A percentile compares a stretch with the other conserved stretches of the same genome.
phyloP scores from a whole-genome alignment of 768 basidiomycete species.

The Phaeolepiota aurea region DNA sequence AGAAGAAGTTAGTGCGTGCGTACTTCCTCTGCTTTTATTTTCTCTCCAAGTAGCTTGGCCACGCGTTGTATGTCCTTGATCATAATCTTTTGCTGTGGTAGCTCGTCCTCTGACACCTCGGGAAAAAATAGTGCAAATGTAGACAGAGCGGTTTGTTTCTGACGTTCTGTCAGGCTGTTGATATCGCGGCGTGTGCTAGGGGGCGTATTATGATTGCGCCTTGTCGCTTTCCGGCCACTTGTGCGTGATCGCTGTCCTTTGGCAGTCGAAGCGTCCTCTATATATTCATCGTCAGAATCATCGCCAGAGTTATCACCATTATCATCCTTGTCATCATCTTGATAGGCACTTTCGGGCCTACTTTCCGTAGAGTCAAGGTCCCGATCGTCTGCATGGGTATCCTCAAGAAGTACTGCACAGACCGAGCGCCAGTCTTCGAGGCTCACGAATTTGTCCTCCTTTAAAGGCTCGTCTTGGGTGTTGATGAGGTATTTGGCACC shows the following conservation, averaged over 20 bases:
- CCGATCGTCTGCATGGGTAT: slow-evolving; percentile 17
- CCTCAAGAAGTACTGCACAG: slow-evolving; percentile 65
- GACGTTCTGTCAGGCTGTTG: slow-evolving; percentile 37
- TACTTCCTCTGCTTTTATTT: slow-evolving; percentile 69
- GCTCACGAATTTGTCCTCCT: slow-evolving; percentile 33
- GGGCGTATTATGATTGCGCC: slow-evolving; percentile 1
- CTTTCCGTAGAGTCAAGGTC: neutral
- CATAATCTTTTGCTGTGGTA: slow-evolving; percentile 47
- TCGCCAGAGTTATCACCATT: slow-evolving; percentile 10
- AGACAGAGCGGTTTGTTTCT: slow-evolving; percentile 43
- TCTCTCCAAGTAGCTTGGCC: slow-evolving; percentile 59
- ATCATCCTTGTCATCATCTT: neutral
- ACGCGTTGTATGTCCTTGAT: slow-evolving; percentile 59
- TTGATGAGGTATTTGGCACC: slow-evolving; percentile 11
- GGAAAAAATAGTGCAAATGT: slow-evolving; percentile 76
- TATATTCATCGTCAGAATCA: slow-evolving; percentile 24
- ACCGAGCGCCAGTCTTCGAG: slow-evolving; percentile 75
- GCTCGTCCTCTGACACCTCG: slow-evolving; percentile 30
- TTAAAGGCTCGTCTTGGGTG: slow-evolving; percentile 8
- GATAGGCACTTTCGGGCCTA: neutral
- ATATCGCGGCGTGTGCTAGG: slow-evolving; percentile 1
- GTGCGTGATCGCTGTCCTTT: slow-evolving; percentile 7
- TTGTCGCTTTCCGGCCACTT: too few relatives aligned
- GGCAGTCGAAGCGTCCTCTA: slow-evolving; percentile 14
- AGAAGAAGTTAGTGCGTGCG: neutral